These are phyloP conservation scores for Cordyceps tenuipes DNA, from an alignment of 2,329 filamentous ascomycete genomes.

Conservation along the genomic window DNA sequence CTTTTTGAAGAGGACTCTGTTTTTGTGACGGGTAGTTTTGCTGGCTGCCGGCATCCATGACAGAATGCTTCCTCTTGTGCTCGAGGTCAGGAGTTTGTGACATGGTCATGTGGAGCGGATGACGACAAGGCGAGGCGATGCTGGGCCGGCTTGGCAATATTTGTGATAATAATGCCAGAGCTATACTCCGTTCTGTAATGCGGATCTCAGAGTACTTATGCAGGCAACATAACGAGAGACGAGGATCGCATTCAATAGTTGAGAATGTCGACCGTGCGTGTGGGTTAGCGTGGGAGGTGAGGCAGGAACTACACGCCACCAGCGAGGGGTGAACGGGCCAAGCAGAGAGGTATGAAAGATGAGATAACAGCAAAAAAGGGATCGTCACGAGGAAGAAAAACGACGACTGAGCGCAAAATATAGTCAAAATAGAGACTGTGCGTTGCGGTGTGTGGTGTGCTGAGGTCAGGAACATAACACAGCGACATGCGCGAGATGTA, in stretches of 20 bases:
- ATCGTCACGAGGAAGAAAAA: not conserved
- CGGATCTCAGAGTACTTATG: not conserved
- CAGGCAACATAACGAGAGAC: not conserved
- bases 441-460: not conserved
- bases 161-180: not conserved
- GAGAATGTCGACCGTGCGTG: not conserved
- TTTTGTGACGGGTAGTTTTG: constrained; percentile 1
- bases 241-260: not conserved
- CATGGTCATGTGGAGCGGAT: not conserved
- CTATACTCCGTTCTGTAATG: not conserved
- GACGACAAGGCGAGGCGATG: not conserved
- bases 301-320: not conserved
- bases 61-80: constrained; percentile 12
- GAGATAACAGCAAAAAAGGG: not conserved
- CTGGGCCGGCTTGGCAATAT: not conserved
- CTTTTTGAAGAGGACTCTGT: not conserved
- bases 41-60: not conserved
- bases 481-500: not conserved
- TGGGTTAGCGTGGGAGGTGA: not conserved
- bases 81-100: constrained; percentile 12
- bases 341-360: not conserved
- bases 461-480: not conserved
- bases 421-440: not conserved
- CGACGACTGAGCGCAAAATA: not conserved
- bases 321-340: not conserved